Evolutionary conservation across 768 basidiomycete species (phyloP), one percentile per base, ranked within the genome.

Genomic region (Sporobolomyces roseus): DNA sequence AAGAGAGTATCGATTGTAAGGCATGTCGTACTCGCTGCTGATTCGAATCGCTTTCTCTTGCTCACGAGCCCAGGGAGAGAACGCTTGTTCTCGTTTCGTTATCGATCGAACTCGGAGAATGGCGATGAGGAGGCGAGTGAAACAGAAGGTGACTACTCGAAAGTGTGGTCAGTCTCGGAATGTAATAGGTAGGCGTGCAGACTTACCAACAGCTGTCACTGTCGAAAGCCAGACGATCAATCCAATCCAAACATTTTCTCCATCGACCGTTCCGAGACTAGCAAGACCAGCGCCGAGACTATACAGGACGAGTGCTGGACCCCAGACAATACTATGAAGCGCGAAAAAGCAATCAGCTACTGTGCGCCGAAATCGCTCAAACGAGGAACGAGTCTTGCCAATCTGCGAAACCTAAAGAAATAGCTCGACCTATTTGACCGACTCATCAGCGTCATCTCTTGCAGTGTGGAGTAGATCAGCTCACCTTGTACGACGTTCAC

Each of bases 61-160:
- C 35, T 62, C 55, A 2, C 19, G 4, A 19, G 54, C 33, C 35
- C 50, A 63, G 9, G 45, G 54, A 0, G 61, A 54, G 27, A 35
- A 10, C 1, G 48, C 19, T 12, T 43, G 12, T 19, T 73, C 63
- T 25, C 41, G 50, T 1, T 56, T 30, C 0, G 60, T 41, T 25
- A 59, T 4, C 1, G 51, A 53, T 33, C 66, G 80, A 13, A 68
- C 68, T 29, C 68, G 63, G 53, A 76, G 60, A 55, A 73, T 71
- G 6, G 74, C 75, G 78, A 77, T 17, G 78, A 79, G 65, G 68
- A 78, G 50, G 67, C 79, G 61, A 52, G 66, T 51, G 62, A 71
- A 68, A 60, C 63, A 66, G 35, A 49, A 41, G 2, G 49, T 17
- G 36, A 68, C 71, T 68, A 8, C 9, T 13, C 75, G 75, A 19